Percentiles rank a stretch among this genome's conserved stretches.
Conservation (phyloP, 352 stramenopile genomes). For the Globisporangium nodosum region DNA sequence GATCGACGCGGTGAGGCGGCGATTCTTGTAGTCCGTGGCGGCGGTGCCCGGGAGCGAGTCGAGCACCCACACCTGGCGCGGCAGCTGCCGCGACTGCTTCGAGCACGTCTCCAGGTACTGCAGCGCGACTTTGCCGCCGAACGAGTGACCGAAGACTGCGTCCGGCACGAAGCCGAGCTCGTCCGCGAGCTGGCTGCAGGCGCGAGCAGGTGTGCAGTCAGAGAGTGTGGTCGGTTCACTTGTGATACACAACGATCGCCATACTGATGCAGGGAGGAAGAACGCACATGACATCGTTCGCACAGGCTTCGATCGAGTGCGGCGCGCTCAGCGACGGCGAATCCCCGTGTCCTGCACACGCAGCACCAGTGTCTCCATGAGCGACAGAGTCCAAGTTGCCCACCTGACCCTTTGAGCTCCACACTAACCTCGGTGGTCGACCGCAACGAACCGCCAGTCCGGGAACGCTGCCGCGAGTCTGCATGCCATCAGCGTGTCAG, state of each 20-base stretch:
- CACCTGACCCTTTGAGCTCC: neutral
- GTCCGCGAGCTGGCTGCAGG: constrained; percentile 37
- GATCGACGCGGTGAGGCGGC: constrained; percentile 60
- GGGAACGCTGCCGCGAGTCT: constrained; percentile 59
- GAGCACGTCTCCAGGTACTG: constrained; percentile 56
- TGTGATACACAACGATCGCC: neutral
- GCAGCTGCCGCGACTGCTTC: constrained; percentile 28
- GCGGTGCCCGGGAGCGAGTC: constrained; percentile 65
- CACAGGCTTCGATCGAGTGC: constrained; percentile 60
- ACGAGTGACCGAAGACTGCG: constrained; percentile 68
- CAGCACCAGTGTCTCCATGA: neutral
- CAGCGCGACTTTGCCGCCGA: constrained; percentile 74
- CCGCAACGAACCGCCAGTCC: constrained; percentile 58
- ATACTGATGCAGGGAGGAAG: neutral
- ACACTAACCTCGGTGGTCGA: constrained; percentile 56
- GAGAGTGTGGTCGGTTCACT: neutral
- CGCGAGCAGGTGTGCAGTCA: neutral
- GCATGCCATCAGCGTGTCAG: neutral
- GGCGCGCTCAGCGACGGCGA: constrained; percentile 59
- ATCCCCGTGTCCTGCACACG: constrained; percentile 51
- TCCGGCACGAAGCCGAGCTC: constrained; percentile 51
- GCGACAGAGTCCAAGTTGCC: neutral
- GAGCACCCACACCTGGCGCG: constrained; percentile 63
- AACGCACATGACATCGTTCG: constrained; percentile 60
- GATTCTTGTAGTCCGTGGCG: constrained; percentile 54